A percentile compares a stretch with the other conserved stretches of the same genome.
Evolutionary conservation across 2,329 filamentous ascomycete species (phyloP).

Genomic region (Penicillium sp.): DNA sequence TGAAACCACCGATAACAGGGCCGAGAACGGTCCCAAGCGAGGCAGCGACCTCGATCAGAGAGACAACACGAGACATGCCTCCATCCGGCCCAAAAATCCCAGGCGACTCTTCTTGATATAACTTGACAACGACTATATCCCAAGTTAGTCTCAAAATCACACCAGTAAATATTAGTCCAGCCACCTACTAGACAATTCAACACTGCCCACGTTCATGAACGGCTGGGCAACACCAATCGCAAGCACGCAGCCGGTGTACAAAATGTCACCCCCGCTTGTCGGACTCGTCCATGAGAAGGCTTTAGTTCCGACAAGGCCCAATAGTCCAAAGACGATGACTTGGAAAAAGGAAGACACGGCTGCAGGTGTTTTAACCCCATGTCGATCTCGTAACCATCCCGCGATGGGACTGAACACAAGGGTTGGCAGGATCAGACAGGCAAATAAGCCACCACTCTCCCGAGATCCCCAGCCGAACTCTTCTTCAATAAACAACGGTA

Average conservation of each 20-base stretch:
- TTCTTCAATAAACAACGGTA: not conserved
- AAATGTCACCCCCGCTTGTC: not conserved
- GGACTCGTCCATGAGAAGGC: not conserved
- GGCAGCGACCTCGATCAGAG: constrained; percentile 12
- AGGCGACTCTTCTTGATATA: not conserved
- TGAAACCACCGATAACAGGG: constrained; percentile 10
- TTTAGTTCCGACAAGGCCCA: constrained; percentile 2
- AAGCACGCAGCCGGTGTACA: not conserved
- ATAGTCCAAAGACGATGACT: not conserved
- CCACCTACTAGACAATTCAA: not conserved
- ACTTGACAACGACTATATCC: not conserved
- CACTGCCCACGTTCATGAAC: not conserved
- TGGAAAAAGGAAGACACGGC: not conserved
- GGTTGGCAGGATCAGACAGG: not conserved
- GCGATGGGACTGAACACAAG: constrained; percentile 4
- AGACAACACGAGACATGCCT: constrained; percentile 10
- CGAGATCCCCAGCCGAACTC: not conserved
- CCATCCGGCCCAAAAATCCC: constrained; percentile 12
- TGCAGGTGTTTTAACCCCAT: not conserved
- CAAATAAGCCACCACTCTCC: constrained; percentile 2
- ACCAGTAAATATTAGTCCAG: not conserved
- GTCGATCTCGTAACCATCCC: constrained; percentile 6
- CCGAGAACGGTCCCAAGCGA: constrained; percentile 12
- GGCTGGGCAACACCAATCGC: constrained; percentile 2
- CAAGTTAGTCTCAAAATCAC: too few species aligned